phyloP scores from a whole-genome alignment of 1,139 yeast species.

The Kazachstania sp. region DNA sequence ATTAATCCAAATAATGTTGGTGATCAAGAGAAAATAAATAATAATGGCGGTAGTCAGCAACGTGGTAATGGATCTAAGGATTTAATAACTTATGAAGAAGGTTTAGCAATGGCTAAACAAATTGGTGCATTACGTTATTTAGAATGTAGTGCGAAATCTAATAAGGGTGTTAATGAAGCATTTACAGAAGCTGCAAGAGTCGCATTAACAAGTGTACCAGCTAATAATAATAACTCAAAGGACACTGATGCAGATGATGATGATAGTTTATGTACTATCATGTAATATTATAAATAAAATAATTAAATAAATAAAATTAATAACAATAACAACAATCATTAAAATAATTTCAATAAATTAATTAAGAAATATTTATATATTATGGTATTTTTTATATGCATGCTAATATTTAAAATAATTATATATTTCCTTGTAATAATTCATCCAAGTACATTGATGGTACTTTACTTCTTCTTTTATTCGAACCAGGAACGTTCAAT shows the following conservation, averaged over 20 bases:
- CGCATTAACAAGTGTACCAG: conserved; percentile 83
- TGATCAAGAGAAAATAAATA: conserved; percentile 20
- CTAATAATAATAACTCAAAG: conserved; percentile 50
- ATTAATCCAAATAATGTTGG: conserved; percentile 27
- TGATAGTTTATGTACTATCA: conserved; percentile 35
- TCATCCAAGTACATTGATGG: conserved; percentile 16
- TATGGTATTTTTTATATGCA: neutral
- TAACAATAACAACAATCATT: neutral
- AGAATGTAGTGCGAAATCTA: conserved; percentile 91
- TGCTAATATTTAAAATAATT: too few relatives aligned
- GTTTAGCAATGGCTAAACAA: conserved; percentile 74
- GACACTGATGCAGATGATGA: conserved; percentile 42
- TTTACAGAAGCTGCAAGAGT: conserved; percentile 96
- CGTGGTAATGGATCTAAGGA: conserved; percentile 11
- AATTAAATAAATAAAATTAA: neutral
- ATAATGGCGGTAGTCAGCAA: conserved; percentile 11
- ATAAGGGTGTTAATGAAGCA: conserved; percentile 93
- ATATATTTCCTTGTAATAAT: conserved; percentile 7
- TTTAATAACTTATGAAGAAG: conserved; percentile 73
- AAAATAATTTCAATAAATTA: neutral
- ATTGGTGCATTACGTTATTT: conserved; percentile 79
- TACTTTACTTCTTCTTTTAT: conserved; percentile 6
- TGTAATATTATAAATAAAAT: conserved; percentile 25
- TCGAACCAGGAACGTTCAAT: neutral
- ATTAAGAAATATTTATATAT: neutral